Conservation (phyloP, 148 eudicot species). For the Amaranthus cruentus region DNA sequence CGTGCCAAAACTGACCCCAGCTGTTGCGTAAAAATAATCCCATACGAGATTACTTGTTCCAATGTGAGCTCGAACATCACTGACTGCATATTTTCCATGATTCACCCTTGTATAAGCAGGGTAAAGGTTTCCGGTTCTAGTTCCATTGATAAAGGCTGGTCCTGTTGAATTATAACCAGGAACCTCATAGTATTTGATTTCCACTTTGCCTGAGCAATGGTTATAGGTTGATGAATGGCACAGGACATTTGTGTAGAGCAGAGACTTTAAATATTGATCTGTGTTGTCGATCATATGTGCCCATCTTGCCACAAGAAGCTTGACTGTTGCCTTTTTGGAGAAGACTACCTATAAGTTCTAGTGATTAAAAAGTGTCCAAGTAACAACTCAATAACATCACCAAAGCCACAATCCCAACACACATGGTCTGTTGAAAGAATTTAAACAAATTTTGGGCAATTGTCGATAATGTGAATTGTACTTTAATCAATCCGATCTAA, state of each 20-base stretch:
- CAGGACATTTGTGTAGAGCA: constrained; percentile 64
- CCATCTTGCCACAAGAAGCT: constrained; percentile 79
- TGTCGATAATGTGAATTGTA: too few relatives aligned
- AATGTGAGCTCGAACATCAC: constrained; percentile 74
- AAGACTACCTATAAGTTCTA: constrained; percentile 51
- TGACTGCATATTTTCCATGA: constrained; percentile 90
- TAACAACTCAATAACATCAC: neutral
- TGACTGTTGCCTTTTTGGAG: constrained; percentile 76
- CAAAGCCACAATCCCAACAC: too few relatives aligned
- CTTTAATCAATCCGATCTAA: too few relatives aligned
- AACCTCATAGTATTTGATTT: constrained; percentile 73
- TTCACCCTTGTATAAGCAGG: constrained; percentile 74
- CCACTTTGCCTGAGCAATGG: constrained; percentile 67
- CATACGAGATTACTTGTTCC: constrained; percentile 87
- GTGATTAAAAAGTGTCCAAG: neutral
- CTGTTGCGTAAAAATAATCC: constrained; percentile 84
- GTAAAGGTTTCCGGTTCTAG: constrained; percentile 53
- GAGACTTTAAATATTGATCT: constrained; percentile 71
- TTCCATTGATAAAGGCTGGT: constrained; percentile 55
- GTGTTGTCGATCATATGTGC: constrained; percentile 67
- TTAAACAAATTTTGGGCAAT: too few relatives aligned
- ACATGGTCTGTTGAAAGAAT: too few relatives aligned
- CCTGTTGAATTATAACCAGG: constrained; percentile 80
- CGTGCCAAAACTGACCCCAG: constrained; percentile 88
- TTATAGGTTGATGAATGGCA: constrained; percentile 78